Evolutionary conservation across 805 yeast genomes (phyloP), one percentile per base, ranked within the genome.

Genomic region (Komagataella ulmi): DNA sequence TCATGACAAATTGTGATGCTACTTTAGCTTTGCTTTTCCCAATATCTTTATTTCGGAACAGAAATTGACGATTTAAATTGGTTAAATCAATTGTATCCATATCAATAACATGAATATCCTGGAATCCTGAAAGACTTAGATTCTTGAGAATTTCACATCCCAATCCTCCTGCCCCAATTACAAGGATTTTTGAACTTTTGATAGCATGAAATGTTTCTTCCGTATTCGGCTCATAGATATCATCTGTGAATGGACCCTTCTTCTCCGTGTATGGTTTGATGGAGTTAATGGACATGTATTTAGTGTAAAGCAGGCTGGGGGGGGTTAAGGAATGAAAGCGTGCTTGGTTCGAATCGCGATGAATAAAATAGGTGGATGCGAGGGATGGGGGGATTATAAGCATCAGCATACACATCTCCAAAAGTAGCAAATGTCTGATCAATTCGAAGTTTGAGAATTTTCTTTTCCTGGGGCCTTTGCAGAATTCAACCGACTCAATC

Each of bases 41-140:
- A 12, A 85, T 75, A 59, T 85, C 88, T 1, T 57, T 53, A 17
- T 65, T 64, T 3, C 88, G 66, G 58, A 85, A 86, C 51, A 85
- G 66, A 60, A 85, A 85, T 65, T 85, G 95, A 17, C 95, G 71
- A 60, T 85, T 86, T 57, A 85, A 70, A 59, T 85, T 85, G 23
- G 85, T 76, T n/a, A 84, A 63, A 57, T 85, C 93, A 51, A 85
- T 83, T 2, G 87, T 83, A 63, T 85, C 95, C 91, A 85, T 85
- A 61, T 85, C 95, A 44, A 85, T 82, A 8, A 86, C 76, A 53
- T 82, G 79, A 30, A 86, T 77, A 49, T 79, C 65, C 53, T 67
- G 67, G 60, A 86, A 82, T 3, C 91, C 91, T n/a, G 80, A 71
- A 36, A 81, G 66, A 1, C 86, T 86, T 50, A 86, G 69, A 62